Percentiles rank a stretch among this genome's conserved stretches.
Evolutionary conservation across 1,284 basidiomycete genomes (phyloP).

Genomic region (Ganoderma multipileum): DNA sequence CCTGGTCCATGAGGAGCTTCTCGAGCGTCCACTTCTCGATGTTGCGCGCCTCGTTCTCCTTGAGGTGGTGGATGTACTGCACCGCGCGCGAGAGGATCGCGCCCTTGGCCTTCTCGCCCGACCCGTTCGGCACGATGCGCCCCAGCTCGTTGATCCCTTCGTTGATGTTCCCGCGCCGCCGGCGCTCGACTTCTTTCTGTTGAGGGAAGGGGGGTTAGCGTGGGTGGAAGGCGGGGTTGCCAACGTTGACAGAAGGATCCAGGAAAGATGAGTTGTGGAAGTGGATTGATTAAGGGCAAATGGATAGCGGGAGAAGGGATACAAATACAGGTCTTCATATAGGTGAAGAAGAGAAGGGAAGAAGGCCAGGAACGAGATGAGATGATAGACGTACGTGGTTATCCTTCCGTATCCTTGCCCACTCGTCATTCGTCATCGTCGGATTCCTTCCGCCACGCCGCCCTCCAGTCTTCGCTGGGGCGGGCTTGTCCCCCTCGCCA

Average conservation of each 20-base stretch:
- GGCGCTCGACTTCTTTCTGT: constrained; percentile 97
- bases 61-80: constrained; percentile 89
- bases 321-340: not conserved
- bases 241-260: not conserved
- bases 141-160: constrained; percentile 94
- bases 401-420: constrained; percentile 83
- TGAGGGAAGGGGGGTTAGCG: not conserved
- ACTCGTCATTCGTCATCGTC: constrained; percentile 67
- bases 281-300: not conserved
- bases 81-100: constrained; percentile 87
- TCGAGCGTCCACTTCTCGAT: constrained; percentile 96
- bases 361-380: not conserved
- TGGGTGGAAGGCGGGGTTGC: not conserved
- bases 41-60: constrained; percentile 89
- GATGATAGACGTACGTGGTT: constrained; percentile 68
- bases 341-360: not conserved
- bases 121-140: constrained; percentile 86
- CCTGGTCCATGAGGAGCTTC: constrained; percentile 91
- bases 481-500: constrained; percentile 27
- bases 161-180: constrained; percentile 93
- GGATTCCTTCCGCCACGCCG: constrained; percentile 45
- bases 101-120: constrained; percentile 89
- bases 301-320: not conserved
- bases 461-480: constrained; percentile 21
- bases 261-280: not conserved